Conservation (phyloP, 768 basidiomycete genomes). For the Butyriboletus loyo region DNA sequence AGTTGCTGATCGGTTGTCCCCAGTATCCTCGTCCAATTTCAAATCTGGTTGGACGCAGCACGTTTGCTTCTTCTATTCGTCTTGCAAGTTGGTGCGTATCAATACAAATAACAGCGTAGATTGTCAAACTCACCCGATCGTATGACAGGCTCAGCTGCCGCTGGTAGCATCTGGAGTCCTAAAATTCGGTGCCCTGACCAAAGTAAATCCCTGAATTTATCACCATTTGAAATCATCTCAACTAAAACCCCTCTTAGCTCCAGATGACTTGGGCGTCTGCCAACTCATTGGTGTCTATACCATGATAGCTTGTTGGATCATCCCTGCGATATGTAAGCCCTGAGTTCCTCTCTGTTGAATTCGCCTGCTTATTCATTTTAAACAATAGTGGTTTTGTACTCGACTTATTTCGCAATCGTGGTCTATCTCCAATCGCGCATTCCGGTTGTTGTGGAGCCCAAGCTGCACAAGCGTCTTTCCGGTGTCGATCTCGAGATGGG, state of each 20-base stretch:
- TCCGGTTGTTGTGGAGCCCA: constrained; percentile 16
- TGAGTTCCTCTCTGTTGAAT: neutral
- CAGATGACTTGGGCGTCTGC: constrained; percentile 44
- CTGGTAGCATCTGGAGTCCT: constrained; percentile 43
- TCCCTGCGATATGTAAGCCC: constrained; percentile 48
- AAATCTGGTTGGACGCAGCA: constrained; percentile 53
- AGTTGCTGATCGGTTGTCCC: neutral
- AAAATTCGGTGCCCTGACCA: constrained; percentile 42
- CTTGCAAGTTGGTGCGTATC: constrained; percentile 44
- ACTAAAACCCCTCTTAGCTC: constrained; percentile 25
- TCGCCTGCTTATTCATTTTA: constrained; percentile 5
- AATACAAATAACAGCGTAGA: neutral
- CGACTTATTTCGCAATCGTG: constrained; percentile 37
- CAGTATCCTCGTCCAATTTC: constrained; percentile 47
- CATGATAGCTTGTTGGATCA: constrained; percentile 50
- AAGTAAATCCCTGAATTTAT: constrained; percentile 30
- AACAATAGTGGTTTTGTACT: constrained; percentile 42
- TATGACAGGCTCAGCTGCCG: constrained; percentile 39
- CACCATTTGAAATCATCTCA: neutral
- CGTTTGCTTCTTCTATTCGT: constrained; percentile 45
- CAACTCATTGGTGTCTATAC: constrained; percentile 47
- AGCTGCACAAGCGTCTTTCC: neutral
- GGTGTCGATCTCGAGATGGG: constrained; percentile 21
- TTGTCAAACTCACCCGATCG: neutral
- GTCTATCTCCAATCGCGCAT: constrained; percentile 35